Evolutionary conservation across 73 alveolate genomes (phyloP).

Genomic region (Breviolum minutum): DNA sequence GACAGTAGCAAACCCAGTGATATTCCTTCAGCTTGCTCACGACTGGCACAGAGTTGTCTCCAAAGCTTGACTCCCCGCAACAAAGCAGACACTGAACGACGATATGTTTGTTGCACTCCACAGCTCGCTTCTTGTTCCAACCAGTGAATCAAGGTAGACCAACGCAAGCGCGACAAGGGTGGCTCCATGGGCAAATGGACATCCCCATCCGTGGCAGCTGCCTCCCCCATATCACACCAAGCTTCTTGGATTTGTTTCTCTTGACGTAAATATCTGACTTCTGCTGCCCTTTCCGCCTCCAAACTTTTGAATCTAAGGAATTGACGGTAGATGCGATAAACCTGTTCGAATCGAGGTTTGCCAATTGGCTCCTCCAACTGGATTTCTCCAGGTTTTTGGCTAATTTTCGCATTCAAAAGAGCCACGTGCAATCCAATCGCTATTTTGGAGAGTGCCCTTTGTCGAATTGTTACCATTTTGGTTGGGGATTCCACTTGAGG

Average conservation of each 20-base stretch:
- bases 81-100: slow-evolving; percentile 43
- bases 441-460: slow-evolving; percentile 38
- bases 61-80: slow-evolving; percentile 57
- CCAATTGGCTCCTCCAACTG: neutral
- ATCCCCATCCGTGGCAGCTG: neutral
- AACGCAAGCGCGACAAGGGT: slow-evolving; percentile 38
- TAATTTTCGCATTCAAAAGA: slow-evolving; percentile 21
- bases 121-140: slow-evolving; percentile 66
- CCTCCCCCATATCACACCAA: slow-evolving; percentile 2
- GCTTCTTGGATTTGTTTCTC: slow-evolving; percentile 33
- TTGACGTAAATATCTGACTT: neutral
- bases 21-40: slow-evolving; percentile 41
- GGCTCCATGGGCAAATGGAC: neutral
- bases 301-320: slow-evolving; percentile 13
- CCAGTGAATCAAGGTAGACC: slow-evolving; percentile 64
- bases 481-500: neutral
- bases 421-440: slow-evolving; percentile 73
- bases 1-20: slow-evolving; percentile 66
- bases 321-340: slow-evolving; percentile 53
- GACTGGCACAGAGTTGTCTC: slow-evolving; percentile 41
- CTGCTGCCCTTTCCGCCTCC: slow-evolving; percentile 53
- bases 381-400: slow-evolving; percentile 39
- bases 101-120: slow-evolving; percentile 44
- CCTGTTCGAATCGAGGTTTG: neutral
- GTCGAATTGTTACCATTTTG: neutral